These are phyloP conservation scores for Davidsoniella eucalypti DNA, from an alignment of 2,329 filamentous ascomycete genomes.

Conservation along the genomic window DNA sequence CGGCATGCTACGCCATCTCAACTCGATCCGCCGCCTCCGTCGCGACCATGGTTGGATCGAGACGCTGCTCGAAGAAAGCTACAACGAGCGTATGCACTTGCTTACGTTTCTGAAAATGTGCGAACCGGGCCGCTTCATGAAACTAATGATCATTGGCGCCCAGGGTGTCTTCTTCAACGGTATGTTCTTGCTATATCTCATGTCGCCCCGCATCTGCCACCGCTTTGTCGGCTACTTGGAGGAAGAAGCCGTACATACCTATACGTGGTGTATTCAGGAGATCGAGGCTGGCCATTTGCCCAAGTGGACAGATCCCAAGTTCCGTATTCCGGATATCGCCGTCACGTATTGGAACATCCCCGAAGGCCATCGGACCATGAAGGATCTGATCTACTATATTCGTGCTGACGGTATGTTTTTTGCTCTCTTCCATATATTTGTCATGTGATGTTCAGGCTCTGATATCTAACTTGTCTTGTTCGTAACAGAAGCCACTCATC, in stretches of 20 bases:
- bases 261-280: constrained; percentile 76
- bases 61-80: constrained; percentile 74
- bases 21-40: constrained; percentile 69
- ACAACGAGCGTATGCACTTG: constrained; percentile 88
- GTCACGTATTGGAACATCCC: constrained; percentile 89
- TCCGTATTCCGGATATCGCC: constrained; percentile 75
- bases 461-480: neutral
- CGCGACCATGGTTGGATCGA: constrained; percentile 96
- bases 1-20: constrained; percentile 80
- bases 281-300: constrained; percentile 73
- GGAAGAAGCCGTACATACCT: constrained; percentile 92
- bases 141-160: constrained; percentile 74
- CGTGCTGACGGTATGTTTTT: constrained; percentile 41
- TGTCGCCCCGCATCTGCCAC: constrained; percentile 77
- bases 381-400: constrained; percentile 74
- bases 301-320: constrained; percentile 53
- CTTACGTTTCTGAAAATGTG: constrained; percentile 87
- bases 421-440: neutral
- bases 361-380: constrained; percentile 65
- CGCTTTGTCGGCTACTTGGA: constrained; percentile 95
- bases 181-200: constrained; percentile 75
- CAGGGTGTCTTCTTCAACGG: constrained; percentile 96
- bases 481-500: constrained; percentile 57
- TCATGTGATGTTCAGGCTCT: neutral
- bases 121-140: constrained; percentile 64